Evolutionary conservation across 2,329 filamentous ascomycete species (phyloP), one percentile per base, ranked within the genome.

Genomic region (Neocucurbitaria cava): DNA sequence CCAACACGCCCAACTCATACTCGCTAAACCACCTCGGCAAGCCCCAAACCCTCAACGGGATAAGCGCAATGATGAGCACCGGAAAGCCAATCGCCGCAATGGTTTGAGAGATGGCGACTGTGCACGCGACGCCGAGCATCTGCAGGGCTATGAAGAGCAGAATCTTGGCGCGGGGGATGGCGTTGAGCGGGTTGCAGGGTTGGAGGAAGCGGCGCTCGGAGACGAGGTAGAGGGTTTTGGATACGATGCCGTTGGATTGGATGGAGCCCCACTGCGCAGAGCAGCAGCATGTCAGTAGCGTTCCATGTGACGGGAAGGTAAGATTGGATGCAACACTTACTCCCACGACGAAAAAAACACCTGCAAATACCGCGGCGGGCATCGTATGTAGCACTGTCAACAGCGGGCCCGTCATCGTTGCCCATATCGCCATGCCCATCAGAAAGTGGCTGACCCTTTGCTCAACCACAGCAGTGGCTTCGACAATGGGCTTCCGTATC

Each of bases 11-110:
- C 9, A 85, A 68, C 57, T 85, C 82, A 4, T 77, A 63, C 23
- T 74, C 68, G 0, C 72, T 74, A 62, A 85, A 85, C 73, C 81
- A 81, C 23, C 72, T 72, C 1, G 83, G 82, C 55, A 85, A 69
- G 0, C 81, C 43, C 31, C 77, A 71, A 56, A 77, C 81, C n/a
- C 82, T 75, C 2, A 85, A 59, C 1, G 83, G 83, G n/a, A 86
- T 84, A 3, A 85, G 70, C 2, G 79, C 76, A 39, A 81, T 79
- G 58, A 86, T 84, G 39, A 86, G 72, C 17, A 86, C 76, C 0
- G 84, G 83, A 58, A 86, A 85, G 0, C 82, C 81, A 26, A 85
- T 83, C 0, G 83, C 83, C 0, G 81, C 83, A 11, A 85, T 81
- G 0, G 83, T 85, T 62, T 85, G 82, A 0, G 82, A 83, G 42